A percentile compares a stretch with the other conserved stretches of the same genome.
Conservation (phyloP, 2,329 filamentous ascomycete genomes). For the Cladosporium oxysporum region DNA sequence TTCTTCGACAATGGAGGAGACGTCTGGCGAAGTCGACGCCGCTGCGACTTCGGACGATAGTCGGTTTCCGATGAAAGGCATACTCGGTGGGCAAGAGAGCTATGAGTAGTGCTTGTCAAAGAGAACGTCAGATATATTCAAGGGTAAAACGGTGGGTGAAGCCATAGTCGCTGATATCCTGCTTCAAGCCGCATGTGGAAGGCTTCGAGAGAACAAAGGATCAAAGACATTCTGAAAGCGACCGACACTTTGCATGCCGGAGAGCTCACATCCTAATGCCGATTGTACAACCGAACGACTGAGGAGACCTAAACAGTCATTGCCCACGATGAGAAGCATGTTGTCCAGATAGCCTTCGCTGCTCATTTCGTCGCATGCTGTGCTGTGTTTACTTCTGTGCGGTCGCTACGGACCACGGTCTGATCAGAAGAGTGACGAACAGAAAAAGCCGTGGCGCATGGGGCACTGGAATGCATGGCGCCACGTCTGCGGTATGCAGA, state of each 20-base stretch:
- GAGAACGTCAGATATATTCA: neutral
- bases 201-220: constrained; percentile 9
- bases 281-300: neutral
- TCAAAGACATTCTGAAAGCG: constrained; percentile 12
- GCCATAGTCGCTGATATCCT: neutral
- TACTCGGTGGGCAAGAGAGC: neutral
- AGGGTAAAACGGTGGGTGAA: neutral
- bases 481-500: neutral
- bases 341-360: neutral
- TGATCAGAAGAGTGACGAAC: neutral
- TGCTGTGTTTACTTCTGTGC: neutral
- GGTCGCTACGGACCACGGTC: neutral
- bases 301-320: neutral
- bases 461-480: constrained; percentile 16
- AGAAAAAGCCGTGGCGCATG: neutral
- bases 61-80: constrained; percentile 13
- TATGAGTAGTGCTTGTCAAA: neutral
- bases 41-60: neutral
- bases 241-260: neutral
- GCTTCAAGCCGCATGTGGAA: constrained; percentile 17
- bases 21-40: neutral
- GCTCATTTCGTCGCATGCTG: neutral
- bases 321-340: neutral
- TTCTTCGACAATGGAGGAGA: neutral
- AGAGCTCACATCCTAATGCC: neutral